A percentile compares a stretch with the other conserved stretches of the same genome.
phyloP scores from a whole-genome alignment of 148 eudicot genomes.

The Limonium bicolor region DNA sequence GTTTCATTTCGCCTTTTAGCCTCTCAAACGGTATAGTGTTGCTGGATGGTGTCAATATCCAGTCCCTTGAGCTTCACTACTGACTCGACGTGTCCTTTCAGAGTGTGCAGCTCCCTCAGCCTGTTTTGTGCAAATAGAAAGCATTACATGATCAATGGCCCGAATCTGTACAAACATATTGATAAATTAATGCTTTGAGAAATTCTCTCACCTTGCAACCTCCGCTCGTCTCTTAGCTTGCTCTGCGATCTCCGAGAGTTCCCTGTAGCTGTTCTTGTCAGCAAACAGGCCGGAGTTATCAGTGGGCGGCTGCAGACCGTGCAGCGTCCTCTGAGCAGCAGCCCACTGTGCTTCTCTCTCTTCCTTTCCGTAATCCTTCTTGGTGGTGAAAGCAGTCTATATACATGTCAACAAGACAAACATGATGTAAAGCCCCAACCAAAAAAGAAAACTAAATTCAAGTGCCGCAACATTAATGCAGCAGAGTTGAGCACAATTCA shows the following conservation, averaged over 20 bases:
- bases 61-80: slow-evolving; percentile 29
- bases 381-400: slow-evolving; percentile 56
- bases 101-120: slow-evolving; percentile 28
- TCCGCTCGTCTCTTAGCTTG: slow-evolving; percentile 61
- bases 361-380: slow-evolving; percentile 53
- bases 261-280: slow-evolving; percentile 34
- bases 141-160: no score
- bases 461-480: neutral
- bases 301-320: slow-evolving; percentile 42
- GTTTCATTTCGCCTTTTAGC: no score
- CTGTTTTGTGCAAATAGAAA: no score
- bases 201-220: slow-evolving; percentile 33
- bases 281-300: slow-evolving; percentile 12
- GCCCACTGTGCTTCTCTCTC: slow-evolving; percentile 71
- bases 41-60: slow-evolving; percentile 23
- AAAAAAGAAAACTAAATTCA: neutral
- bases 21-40: slow-evolving; percentile 23
- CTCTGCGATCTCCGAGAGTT: slow-evolving; percentile 51
- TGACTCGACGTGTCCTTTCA: slow-evolving; percentile 29
- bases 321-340: slow-evolving; percentile 49
- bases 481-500: neutral
- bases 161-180: no score
- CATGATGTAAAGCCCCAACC: neutral
- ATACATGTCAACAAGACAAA: neutral
- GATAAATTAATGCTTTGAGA: neutral